phyloP scores from a whole-genome alignment of 176 grass and related monocot species.

The Elymus sibiricus region DNA sequence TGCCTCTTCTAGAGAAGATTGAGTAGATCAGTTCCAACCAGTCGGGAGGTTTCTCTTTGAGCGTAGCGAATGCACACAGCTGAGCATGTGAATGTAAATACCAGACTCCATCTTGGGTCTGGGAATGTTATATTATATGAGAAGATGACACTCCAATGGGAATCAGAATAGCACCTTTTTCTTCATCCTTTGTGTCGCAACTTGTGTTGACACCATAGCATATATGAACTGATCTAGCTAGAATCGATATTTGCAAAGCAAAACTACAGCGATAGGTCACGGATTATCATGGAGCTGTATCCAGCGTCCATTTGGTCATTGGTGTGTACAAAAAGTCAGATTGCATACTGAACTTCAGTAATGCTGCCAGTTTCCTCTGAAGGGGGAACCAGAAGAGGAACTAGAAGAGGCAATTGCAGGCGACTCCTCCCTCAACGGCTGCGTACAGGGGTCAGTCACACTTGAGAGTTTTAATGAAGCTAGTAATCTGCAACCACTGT shows the following conservation, averaged over 20 bases:
- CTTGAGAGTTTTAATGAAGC: constrained; percentile 88
- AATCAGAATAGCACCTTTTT: constrained; percentile 9
- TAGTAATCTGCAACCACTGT: constrained; percentile 61
- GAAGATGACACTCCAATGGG: background rate
- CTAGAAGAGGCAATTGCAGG: constrained; percentile 36
- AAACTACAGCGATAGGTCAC: background rate
- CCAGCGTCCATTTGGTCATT: background rate
- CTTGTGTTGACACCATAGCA: background rate
- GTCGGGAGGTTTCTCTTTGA: background rate
- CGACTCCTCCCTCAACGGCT: constrained; percentile 68
- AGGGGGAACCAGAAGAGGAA: constrained; percentile 34
- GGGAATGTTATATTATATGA: constrained; percentile 13
- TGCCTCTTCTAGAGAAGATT: background rate
- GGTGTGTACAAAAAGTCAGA: background rate
- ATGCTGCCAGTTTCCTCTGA: constrained; percentile 41
- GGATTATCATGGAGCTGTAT: background rate
- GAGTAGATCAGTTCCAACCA: constrained; percentile 20
- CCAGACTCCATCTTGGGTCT: constrained; percentile 3
- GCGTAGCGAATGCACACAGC: background rate
- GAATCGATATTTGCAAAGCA: background rate
- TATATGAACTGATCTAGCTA: background rate
- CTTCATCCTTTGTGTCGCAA: background rate
- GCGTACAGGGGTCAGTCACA: constrained; percentile 55
- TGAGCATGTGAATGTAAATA: constrained; percentile 33
- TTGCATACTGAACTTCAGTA: background rate